phyloP scores from a whole-genome alignment of 192 early-diverging fungal genomes.

The Entomortierella chlamydospora region DNA sequence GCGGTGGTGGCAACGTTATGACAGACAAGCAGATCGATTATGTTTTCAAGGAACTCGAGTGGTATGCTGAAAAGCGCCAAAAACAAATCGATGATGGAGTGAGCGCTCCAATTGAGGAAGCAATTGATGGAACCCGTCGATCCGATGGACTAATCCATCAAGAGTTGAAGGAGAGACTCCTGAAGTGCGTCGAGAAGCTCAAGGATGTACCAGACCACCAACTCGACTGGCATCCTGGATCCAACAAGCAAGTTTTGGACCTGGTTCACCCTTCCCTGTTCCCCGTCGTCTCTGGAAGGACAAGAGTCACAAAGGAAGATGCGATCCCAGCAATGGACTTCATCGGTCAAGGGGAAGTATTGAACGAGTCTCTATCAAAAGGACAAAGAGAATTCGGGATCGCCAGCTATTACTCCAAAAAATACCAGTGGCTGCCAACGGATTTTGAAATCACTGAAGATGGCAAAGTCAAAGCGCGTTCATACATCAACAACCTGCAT shows the following conservation, averaged over 20 bases:
- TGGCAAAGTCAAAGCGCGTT: constrained; percentile 59
- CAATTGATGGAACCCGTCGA: constrained; percentile 11
- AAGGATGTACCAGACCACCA: constrained; percentile 44
- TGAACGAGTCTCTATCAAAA: too few relatives aligned
- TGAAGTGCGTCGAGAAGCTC: constrained; percentile 44
- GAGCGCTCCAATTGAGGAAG: not conserved
- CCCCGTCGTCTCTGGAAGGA: constrained; percentile 47
- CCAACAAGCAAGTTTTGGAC: constrained; percentile 62
- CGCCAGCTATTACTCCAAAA: constrained; percentile 20
- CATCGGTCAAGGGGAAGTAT: not conserved
- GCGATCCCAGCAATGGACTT: constrained; percentile 9
- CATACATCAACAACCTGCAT: constrained; percentile 85
- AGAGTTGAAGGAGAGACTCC: constrained; percentile 29
- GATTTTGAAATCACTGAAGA: constrained; percentile 66
- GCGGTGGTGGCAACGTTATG: not conserved
- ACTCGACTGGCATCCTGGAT: constrained; percentile 61
- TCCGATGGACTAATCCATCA: constrained; percentile 50
- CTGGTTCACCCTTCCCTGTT: constrained; percentile 66
- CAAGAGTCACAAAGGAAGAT: constrained; percentile 6
- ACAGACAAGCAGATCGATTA: constrained; percentile 58
- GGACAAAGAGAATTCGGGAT: too few relatives aligned
- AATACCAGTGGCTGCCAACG: constrained; percentile 74
- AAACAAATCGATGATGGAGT: constrained; percentile 29
- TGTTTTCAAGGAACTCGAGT: constrained; percentile 59
- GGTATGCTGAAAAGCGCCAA: constrained; percentile 42